Base-by-base conservation (phyloP, 345 rosid species). In the Ceriops tagal region DNA sequence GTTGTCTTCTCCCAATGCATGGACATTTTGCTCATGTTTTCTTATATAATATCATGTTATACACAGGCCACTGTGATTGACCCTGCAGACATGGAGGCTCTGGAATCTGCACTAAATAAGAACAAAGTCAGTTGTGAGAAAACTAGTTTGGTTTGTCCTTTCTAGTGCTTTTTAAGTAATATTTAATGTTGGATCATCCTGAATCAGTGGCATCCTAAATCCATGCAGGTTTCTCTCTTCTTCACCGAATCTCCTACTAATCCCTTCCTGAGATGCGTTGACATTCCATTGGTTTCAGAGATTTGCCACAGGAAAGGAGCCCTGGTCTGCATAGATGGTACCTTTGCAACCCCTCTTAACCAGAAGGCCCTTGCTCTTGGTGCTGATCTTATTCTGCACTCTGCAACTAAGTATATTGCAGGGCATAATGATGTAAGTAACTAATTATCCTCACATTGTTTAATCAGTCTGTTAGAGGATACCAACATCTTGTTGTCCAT, bases 331-430 rank as follows among this genome's bases (percentile, higher is more conserved):
- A 85, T 95, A 47, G 99, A 95, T 78, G 99, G 99, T 70, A 95
- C 99, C 71, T 95, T 95, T 79, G 99, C 99, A 35, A 95, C 99
- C 61, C 96, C 98, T 73, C 79, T 95, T 73, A 95, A 95, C 77
- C 99, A 95, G 82, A 95, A 95, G 81, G 96, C 92, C 27, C 90
- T 95, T 71, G 86, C 96, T 21, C 89, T 90, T 75, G 99, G 98
- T 64, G 98, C 99, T 74, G 98, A 92, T 89, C 92, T 95, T 77
- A 80, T 88, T 53, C 73, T 95, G 69, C 99, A 95, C 75, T 95
- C 99, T 68, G 88, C 88, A 62, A 92, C 99, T 62, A 95, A 95
- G 73, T 95, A 80, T 79, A 86, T 95, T 66, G 98, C 86, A 20
- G 99, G 99, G n/a, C 99, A 95, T 73, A 95, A 95, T 76, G 98